phyloP scores from a whole-genome alignment of 306 rosid genomes.

The Pterocarpus macrocarpus region DNA sequence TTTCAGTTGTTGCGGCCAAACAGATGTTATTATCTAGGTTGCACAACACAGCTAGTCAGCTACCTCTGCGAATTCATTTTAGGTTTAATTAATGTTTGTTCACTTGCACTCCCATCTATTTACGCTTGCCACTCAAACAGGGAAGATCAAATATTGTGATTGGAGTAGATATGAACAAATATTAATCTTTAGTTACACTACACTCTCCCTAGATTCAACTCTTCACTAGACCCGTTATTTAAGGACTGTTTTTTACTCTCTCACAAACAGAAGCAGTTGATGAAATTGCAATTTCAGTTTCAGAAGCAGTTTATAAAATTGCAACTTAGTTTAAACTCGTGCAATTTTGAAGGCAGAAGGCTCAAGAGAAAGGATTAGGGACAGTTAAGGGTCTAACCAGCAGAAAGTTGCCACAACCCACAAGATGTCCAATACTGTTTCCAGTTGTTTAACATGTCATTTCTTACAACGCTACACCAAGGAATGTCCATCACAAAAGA shows the following conservation, averaged over 20 bases:
- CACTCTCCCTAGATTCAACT: background rate
- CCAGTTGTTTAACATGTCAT: constrained; percentile 53
- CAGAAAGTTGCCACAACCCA: constrained; percentile 28
- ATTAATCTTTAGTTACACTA: background rate
- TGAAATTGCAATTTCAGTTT: background rate
- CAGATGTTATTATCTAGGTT: background rate
- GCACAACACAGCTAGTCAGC: background rate
- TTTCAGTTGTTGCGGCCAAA: background rate
- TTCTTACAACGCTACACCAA: constrained; percentile 49
- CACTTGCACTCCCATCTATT: background rate
- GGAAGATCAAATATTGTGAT: background rate
- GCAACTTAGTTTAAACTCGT: too few species aligned
- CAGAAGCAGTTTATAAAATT: too few species aligned
- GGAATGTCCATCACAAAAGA: constrained; percentile 42
- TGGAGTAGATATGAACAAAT: background rate
- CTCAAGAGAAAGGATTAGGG: background rate
- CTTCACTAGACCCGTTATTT: background rate
- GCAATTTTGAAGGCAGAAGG: too few species aligned
- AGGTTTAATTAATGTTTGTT: background rate
- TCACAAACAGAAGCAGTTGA: background rate
- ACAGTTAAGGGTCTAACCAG: background rate
- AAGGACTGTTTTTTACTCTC: background rate
- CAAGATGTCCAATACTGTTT: constrained; percentile 37
- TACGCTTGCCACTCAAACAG: background rate
- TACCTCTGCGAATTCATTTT: constrained; percentile 6